These are phyloP conservation scores for Trichoderma sp. DNA, from an alignment of 2,329 filamentous ascomycete species.

Conservation along the genomic window DNA sequence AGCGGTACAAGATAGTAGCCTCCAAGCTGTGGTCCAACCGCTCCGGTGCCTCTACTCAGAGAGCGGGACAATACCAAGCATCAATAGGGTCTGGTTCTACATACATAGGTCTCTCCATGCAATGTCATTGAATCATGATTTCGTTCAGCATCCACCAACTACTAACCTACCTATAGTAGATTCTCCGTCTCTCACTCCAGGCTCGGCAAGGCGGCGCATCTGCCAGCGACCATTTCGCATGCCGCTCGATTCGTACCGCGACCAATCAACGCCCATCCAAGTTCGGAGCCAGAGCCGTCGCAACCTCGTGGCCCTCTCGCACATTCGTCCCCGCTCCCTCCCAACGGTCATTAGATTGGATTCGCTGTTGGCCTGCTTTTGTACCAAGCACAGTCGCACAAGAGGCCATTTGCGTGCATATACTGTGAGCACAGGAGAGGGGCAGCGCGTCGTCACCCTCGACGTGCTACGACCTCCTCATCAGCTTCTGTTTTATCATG, in stretches of 20 bases:
- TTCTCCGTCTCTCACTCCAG: not conserved
- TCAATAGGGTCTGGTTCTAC: too few relatives aligned
- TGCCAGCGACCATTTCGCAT: not conserved
- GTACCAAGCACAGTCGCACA: not conserved
- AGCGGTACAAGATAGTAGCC: too few relatives aligned
- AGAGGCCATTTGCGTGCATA: not conserved
- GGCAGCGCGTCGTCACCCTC: not conserved
- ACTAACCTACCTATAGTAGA: too few relatives aligned
- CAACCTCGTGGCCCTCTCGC: not conserved
- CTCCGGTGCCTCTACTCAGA: too few relatives aligned
- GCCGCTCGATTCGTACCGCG: conserved; percentile 8
- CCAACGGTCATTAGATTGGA: not conserved
- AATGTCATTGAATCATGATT: too few relatives aligned
- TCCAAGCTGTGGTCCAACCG: too few relatives aligned
- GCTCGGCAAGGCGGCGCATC: not conserved
- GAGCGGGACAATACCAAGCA: too few relatives aligned
- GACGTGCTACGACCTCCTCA: not conserved
- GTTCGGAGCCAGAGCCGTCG: conserved; percentile 4
- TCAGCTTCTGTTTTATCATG: not conserved
- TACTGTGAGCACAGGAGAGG: not conserved
- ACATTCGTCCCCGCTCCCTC: not conserved
- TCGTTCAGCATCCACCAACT: too few relatives aligned
- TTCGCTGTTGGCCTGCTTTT: conserved; percentile 2
- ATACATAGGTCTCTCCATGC: too few relatives aligned
- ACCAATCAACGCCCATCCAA: not conserved